Base-by-base conservation (phyloP, 331 rosid species). In the Prunus yedoensis region DNA sequence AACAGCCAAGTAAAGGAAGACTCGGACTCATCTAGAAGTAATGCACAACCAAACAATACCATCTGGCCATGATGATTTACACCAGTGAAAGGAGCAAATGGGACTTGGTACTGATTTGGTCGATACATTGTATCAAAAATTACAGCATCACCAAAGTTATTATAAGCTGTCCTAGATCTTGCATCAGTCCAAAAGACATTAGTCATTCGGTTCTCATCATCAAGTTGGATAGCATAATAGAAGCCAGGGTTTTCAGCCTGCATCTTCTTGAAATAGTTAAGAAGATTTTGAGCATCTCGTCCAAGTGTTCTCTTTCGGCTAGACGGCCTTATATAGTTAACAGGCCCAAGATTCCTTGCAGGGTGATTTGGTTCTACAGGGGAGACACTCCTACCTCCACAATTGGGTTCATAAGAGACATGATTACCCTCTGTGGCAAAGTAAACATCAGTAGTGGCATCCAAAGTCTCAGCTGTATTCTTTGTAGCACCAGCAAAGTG, bases 101-200 rank as follows among this genome's bases (percentile, higher is more conserved):
- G 97, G 17, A 89, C 94, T 65, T 84, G 91, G 79, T 89, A 91
- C 70, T 85, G 91, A 88, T 91, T 89, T 58, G 95, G 93, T 69
- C 97, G 76, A 75, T 89, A 88, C 90, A 83, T 84, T 8, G 97
- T 91, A 84, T 91, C 93, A 80, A 91, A 89, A 71, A 68, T 83
- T 73, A 91, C 95, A 25, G 93, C 91, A 88, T 91, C 95, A 20
- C 97, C 91, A 51, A 89, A 91, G 87, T 86, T 56, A 51, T 80
- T 86, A 85, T 91, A 91, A 59, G 95, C 90, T 47, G 88, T 46
- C 83, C 95, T 84, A 11, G 91, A 89, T 76, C 95, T 87, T 46
- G 91, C 95, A 86, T 88, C 97, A 17, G 87, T 86, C 97, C 97
- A 91, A 54, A 91, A 91, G 66, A 77, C 95, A 69, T 91, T 89